Evolutionary conservation across 352 stramenopile genomes (phyloP), one percentile per base, ranked within the genome.

Genomic region (Globisporangium cylindrosporum): DNA sequence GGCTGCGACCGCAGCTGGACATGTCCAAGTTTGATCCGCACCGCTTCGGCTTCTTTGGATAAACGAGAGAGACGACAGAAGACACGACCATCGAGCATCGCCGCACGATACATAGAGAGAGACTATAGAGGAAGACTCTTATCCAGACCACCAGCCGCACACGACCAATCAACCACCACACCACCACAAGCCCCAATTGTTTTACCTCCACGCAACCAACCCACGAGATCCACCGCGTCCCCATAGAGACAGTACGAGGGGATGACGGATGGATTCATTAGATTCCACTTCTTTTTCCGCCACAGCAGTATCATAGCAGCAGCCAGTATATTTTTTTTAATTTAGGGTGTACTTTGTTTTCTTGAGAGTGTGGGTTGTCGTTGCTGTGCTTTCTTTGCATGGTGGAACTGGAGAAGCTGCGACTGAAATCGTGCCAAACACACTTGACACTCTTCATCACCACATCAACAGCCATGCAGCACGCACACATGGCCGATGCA

Each of bases 21-120:
- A 91, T 92, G 74, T 77, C 64, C 72, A 94, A 93, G 68, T 95
- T 93, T 67, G 80, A 85, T 62, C 86, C 86, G 54, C 81, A 91
- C 59, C 84, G 88, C 56, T 91, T 93, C 70, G 76, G 84, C 63
- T 86, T 90, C 73, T 92, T 90, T 68, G 78, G 80, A 54, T 91
- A 61, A 78, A 24, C 7, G 32, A 38, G 6, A 38, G 32, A 38
- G 32, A 38, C 3, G 32, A 38, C 0, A 20, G 6, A 32, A 25
- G 15, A 27, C n/a, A 18, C 25, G 14, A 41, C 22, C 15, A 8
- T n/a, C 54, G 54, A 38, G 54, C 27, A 18, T 38, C 38, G 15
- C 54, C 27, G 14, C 54, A 59, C 32, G 54, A 59, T 41, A 59
- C 54, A 41, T 59, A 59, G 27, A 59, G 53, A 59, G 54, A 41